phyloP scores from a whole-genome alignment of 2,329 filamentous ascomycete genomes.

The Magnaporthiopsis incrustans region DNA sequence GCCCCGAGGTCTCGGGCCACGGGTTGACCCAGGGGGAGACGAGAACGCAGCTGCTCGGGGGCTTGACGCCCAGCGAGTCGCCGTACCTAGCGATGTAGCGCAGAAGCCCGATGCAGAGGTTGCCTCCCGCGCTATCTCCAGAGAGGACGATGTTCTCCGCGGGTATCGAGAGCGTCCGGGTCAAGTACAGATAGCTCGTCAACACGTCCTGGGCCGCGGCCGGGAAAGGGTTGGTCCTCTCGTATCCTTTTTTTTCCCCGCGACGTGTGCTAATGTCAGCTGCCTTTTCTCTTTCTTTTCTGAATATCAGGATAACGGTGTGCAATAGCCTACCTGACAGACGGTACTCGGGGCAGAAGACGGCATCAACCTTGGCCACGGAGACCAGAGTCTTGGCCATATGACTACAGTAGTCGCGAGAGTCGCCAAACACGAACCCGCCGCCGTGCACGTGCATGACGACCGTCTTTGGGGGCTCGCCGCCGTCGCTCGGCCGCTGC shows the following conservation, averaged over 20 bases:
- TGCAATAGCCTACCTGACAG: constrained; percentile 23
- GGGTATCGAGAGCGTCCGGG: constrained; percentile 29
- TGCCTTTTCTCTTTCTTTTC: background rate
- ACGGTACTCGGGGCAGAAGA: constrained; percentile 40
- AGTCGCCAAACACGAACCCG: constrained; percentile 36
- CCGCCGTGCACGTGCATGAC: constrained; percentile 42
- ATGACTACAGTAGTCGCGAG: constrained; percentile 23
- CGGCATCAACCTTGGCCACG: constrained; percentile 26
- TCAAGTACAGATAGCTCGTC: constrained; percentile 35
- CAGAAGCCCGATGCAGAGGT: constrained; percentile 34
- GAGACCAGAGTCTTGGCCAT: background rate
- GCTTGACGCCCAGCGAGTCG: constrained; percentile 20
- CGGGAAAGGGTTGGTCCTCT: constrained; percentile 33
- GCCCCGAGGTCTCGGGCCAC: constrained; percentile 6
- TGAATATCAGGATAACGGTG: background rate
- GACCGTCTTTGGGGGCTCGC: constrained; percentile 17
- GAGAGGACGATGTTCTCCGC: constrained; percentile 32
- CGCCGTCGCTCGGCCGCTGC: background rate
- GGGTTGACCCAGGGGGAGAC: constrained; percentile 20
- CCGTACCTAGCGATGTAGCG: constrained; percentile 36
- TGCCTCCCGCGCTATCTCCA: constrained; percentile 42
- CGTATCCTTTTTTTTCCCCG: constrained; percentile 19
- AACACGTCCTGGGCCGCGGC: constrained; percentile 41
- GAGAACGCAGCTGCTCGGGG: constrained; percentile 31
- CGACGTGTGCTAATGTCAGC: background rate